Percentiles rank a stretch among this genome's conserved stretches.
phyloP scores from a whole-genome alignment of 108 stramenopile genomes.

The Pseudonitzschia pungens region DNA sequence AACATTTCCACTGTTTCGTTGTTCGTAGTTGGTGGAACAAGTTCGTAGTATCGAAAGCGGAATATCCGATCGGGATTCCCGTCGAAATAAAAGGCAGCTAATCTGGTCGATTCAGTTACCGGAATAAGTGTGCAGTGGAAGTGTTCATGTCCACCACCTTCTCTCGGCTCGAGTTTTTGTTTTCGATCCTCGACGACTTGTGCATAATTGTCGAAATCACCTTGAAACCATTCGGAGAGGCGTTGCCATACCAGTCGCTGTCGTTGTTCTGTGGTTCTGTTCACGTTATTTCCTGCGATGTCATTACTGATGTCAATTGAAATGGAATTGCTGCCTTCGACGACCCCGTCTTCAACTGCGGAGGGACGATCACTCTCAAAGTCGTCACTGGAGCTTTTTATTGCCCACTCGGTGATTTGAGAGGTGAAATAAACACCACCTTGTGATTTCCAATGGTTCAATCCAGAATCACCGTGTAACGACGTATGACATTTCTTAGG shows the following conservation, averaged over 20 bases:
- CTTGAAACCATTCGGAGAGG: slow-evolving; percentile 52
- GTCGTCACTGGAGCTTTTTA: too few relatives aligned
- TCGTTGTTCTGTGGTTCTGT: neutral
- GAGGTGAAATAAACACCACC: too few relatives aligned
- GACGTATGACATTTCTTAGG: too few relatives aligned
- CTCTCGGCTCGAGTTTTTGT: slow-evolving; percentile 53
- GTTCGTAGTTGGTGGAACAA: slow-evolving; percentile 24
- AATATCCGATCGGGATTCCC: slow-evolving; percentile 77
- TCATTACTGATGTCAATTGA: neutral
- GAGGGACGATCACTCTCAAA: too few relatives aligned
- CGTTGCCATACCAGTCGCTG: slow-evolving; percentile 5
- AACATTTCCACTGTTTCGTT: slow-evolving; percentile 49
- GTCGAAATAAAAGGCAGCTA: slow-evolving; percentile 88
- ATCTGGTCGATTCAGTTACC: slow-evolving; percentile 28
- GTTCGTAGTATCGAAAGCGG: slow-evolving; percentile 76
- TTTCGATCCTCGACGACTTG: slow-evolving; percentile 75
- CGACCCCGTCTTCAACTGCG: neutral
- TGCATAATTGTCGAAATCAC: slow-evolving; percentile 86
- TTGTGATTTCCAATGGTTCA: too few relatives aligned
- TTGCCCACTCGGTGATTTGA: too few relatives aligned
- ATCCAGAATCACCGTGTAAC: too few relatives aligned
- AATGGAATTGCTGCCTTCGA: neutral
- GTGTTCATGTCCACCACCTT: slow-evolving; percentile 86
- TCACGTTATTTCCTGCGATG: neutral
- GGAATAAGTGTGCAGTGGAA: slow-evolving; percentile 84